These are phyloP conservation scores for Ligustrum vulgare DNA, from an alignment of 257 asterid genomes.

Conservation along the genomic window DNA sequence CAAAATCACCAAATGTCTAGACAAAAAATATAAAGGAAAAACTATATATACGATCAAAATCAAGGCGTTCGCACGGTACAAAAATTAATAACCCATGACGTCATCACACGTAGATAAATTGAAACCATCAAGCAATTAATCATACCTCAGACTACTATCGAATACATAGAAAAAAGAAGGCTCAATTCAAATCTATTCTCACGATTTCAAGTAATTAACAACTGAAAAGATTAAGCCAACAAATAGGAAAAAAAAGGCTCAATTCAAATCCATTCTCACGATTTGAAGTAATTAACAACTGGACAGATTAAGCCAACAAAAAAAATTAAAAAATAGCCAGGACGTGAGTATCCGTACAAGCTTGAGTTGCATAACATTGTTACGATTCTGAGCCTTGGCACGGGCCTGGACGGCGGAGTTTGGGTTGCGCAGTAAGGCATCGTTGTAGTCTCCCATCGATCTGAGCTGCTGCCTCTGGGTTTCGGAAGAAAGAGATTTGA, in stretches of 20 bases:
- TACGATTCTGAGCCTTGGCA: constrained; percentile 89
- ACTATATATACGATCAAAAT: background rate
- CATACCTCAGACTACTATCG: background rate
- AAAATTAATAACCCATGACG: background rate
- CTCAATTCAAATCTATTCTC: background rate
- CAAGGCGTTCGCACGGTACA: background rate
- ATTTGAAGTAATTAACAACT: background rate
- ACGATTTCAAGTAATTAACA: background rate
- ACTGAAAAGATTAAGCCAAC: background rate
- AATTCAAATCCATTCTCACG: background rate
- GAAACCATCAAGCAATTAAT: background rate
- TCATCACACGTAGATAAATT: background rate
- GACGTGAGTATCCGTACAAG: constrained; percentile 40
- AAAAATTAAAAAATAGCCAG: background rate
- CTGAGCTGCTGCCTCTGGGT: constrained; percentile 25
- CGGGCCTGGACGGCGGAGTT: constrained; percentile 95
- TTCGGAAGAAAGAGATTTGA: constrained; percentile 1
- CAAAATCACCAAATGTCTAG: background rate
- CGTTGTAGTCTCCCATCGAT: constrained; percentile 85
- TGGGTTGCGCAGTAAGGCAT: constrained; percentile 85
- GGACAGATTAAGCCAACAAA: background rate
- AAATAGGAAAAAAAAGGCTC: background rate
- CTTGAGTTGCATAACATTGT: constrained; percentile 93
- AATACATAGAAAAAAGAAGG: background rate
- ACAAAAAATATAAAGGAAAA: background rate